Conservation (phyloP, 495 filamentous ascomycete genomes). For the Tuber borchii region DNA sequence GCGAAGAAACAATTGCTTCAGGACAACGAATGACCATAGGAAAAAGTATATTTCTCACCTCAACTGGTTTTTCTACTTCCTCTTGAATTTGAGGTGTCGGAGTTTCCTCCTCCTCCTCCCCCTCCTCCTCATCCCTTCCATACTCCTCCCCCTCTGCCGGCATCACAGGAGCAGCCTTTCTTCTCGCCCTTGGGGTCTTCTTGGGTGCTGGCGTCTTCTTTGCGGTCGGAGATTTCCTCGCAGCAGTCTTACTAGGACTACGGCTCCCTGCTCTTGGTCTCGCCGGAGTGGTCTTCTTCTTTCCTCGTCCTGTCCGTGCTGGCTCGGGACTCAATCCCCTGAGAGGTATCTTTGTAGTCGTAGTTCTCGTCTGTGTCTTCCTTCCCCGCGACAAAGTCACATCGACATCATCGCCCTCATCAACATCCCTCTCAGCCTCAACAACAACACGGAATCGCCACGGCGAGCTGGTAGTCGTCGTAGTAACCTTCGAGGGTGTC, state of each 20-base stretch:
- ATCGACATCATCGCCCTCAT: slow-evolving; percentile 40
- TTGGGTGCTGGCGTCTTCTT: background rate
- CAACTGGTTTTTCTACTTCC: background rate
- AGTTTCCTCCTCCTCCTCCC: background rate
- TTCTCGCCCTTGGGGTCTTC: slow-evolving; percentile 8
- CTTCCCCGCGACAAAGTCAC: slow-evolving; percentile 36
- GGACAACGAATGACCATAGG: background rate
- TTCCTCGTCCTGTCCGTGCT: background rate
- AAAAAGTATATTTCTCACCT: slow-evolving; percentile 3
- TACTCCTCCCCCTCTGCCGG: slow-evolving; percentile 14
- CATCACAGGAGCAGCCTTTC: slow-evolving; percentile 15
- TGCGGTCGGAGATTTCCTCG: background rate
- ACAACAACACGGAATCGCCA: slow-evolving; percentile 57
- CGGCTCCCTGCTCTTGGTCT: slow-evolving; percentile 3
- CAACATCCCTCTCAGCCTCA: slow-evolving; percentile 53
- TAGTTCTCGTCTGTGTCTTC: slow-evolving; percentile 44
- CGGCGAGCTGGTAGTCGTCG: slow-evolving; percentile 42
- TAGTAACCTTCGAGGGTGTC: slow-evolving; percentile 13
- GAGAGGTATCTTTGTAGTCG: slow-evolving; percentile 52
- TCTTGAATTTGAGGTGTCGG: slow-evolving; percentile 1
- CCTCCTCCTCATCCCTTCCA: slow-evolving; percentile 12
- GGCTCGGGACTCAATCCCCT: slow-evolving; percentile 42
- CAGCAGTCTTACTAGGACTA: background rate
- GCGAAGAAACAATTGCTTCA: background rate
- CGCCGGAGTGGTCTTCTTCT: slow-evolving; percentile 17